Base-by-base conservation (phyloP, 2,329 filamentous ascomycete genomes). In the Colletotrichum higginsianum region DNA sequence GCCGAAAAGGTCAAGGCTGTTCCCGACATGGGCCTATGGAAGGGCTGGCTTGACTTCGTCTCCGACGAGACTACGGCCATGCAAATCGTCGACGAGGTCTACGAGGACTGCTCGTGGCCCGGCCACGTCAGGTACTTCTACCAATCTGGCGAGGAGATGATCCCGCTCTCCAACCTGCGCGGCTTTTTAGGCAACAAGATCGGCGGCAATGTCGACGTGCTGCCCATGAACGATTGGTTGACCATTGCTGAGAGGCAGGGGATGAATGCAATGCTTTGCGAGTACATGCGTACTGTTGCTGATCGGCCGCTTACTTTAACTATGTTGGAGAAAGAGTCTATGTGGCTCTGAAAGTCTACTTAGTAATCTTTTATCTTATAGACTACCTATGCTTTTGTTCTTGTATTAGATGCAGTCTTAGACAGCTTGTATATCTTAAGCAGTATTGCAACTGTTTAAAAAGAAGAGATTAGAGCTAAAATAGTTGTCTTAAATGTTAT, bases 1-100 rank as follows among this genome's bases (percentile, higher is more conserved):
- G 23, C 64, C 1, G 35, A 4, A 9, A 2, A 35, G 1, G 26
- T 40, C 18, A 60, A 60, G 2, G 26, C 26, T 9, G 18, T 66
- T 12, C 52, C 52, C 1, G 26, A 56, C 9, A 12, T 46, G 13
- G 44, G 42, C 42, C 7, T 35, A 7, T 52, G 60, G 35, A 62
- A 52, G 3, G 62, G 50, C 2, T 56, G 38, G 38, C 53, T 65
- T 1, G 62, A 58, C 23, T 65, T 65, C 30, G n/a, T 65, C 44
- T 18, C 50, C 9, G 40, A 38, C 8, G 40, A 65, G 12, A 26
- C 35, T 11, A 52, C 44, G 16, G 62, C 50, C 5, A 49, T 56
- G 40, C 16, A 58, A 6, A 23, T 65, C 16, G 50, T 65, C 15
- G 50, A 65, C 18, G 40, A 62, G 60, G 35, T 42, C 8, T 62